Base-by-base conservation (phyloP, 306 rosid genomes). In the Castanospermum australe region DNA sequence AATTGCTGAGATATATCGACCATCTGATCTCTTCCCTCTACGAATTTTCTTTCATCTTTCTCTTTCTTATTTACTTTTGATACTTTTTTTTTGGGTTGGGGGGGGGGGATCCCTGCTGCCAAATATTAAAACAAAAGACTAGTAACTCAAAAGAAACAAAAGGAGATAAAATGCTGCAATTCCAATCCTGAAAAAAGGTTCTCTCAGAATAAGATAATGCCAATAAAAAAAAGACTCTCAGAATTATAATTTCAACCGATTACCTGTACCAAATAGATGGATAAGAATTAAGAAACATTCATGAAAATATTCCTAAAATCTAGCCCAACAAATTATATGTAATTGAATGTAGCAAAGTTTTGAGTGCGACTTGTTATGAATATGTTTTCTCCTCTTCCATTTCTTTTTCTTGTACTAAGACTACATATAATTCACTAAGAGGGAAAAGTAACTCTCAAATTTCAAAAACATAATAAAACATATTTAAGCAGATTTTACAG, bases 1-100 rank as follows among this genome's bases (percentile, higher is more conserved):
- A 76, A 72, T 59, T 52, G 80, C 10, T 17, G 20, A 47, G 52
- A 80, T 45, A 63, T 67, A n/a, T 76, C 20, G 25, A 68, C 13
- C 57, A 71, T 71, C 18, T 76, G 44, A 69, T 68, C 72, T 72
- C 77, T 55, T 24, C 35, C 36, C 38, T 61, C 28, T 6, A 78
- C 50, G 18, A 60, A 52, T 12, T 77, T 38, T 48, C 56, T 39
- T 52, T 13, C n/a, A 15, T 32, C 56, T 61, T 51, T 7, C 35
- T n/a, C 17, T 0, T 60, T 7, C 54, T 51, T 18, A 5, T 59
- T 24, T 12, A 15, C 33, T 12, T 50, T 70, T 50, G 32, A 36
- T 22, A 28, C 36, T 35, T 60, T 39, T 41, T 25, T 61, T 41
- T 25, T 18, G 39, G 22, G 42, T n/a, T n/a, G 72, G 36, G 24